These are phyloP conservation scores for Polytrichum commune DNA, from an alignment of 225 moss, liverwort and hornwort genomes.

Conservation along the genomic window DNA sequence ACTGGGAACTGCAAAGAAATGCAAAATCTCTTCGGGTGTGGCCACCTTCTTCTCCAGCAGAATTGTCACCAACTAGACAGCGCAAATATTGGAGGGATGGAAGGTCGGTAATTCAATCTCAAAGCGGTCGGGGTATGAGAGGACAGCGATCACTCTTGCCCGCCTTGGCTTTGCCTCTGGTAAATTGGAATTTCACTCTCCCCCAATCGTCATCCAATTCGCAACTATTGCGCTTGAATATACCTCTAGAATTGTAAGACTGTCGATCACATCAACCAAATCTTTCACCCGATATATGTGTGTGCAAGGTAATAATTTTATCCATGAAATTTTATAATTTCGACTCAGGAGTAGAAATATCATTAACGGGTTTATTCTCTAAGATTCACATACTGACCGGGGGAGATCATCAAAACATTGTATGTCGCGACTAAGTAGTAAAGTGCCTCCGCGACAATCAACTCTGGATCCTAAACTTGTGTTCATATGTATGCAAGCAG, in stretches of 20 bases:
- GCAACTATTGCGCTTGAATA: not conserved
- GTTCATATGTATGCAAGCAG: too few relatives aligned
- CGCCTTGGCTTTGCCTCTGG: constrained; percentile 30
- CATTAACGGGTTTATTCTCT: not conserved
- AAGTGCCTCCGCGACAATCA: too few relatives aligned
- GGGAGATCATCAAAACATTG: not conserved
- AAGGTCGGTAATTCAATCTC: not conserved
- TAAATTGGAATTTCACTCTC: not conserved
- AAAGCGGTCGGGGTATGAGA: constrained; percentile 24
- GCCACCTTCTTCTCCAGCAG: not conserved
- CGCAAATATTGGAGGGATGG: not conserved
- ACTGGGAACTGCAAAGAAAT: not conserved
- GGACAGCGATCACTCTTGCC: constrained; percentile 24
- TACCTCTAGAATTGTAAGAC: too few relatives aligned
- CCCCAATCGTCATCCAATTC: not conserved
- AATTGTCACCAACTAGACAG: not conserved
- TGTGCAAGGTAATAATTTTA: not conserved
- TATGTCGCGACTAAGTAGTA: too few relatives aligned
- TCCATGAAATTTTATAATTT: not conserved
- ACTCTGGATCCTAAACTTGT: too few relatives aligned
- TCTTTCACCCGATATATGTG: not conserved
- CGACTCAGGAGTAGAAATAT: not conserved
- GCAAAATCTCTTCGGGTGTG: not conserved
- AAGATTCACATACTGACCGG: not conserved
- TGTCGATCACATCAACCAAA: too few relatives aligned